Evolutionary conservation across 257 asterid genomes (phyloP).

Genomic region (Solanum infundibuliforme): DNA sequence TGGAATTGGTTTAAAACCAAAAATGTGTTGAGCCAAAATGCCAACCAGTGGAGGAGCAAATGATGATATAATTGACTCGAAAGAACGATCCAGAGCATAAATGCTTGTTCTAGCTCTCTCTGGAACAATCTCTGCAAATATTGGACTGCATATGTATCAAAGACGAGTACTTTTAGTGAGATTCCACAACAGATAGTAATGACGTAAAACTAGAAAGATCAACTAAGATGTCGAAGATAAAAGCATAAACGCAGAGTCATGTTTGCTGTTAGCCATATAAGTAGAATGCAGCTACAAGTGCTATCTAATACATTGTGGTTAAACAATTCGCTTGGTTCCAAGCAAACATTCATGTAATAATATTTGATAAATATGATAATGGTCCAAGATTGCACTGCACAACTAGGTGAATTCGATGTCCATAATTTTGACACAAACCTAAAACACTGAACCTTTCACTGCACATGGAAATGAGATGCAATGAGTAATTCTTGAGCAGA

Average conservation of each 20-base stretch:
- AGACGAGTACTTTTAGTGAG: background rate
- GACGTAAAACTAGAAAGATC: background rate
- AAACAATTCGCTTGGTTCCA: background rate
- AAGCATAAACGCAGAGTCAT: background rate
- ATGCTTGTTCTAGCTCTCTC: conserved; percentile 7
- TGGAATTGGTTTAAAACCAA: conserved; percentile 56
- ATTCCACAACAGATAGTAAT: background rate
- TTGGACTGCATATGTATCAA: background rate
- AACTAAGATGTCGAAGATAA: background rate
- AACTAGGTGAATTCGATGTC: background rate
- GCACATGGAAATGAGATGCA: background rate
- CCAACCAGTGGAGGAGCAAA: conserved; percentile 92
- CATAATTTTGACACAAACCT: background rate
- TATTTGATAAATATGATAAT: background rate
- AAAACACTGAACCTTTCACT: background rate
- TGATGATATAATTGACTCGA: conserved; percentile 67
- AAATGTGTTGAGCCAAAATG: conserved; percentile 50
- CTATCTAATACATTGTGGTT: background rate
- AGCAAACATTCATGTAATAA: background rate
- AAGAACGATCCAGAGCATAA: conserved; percentile 12
- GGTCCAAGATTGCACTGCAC: background rate
- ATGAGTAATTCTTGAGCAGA: background rate
- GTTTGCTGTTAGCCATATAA: background rate
- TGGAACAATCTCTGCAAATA: conserved; percentile 14
- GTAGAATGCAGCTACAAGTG: background rate